Conservation (phyloP, 2,329 filamentous ascomycete species). For the Alternaria incomplexa region DNA sequence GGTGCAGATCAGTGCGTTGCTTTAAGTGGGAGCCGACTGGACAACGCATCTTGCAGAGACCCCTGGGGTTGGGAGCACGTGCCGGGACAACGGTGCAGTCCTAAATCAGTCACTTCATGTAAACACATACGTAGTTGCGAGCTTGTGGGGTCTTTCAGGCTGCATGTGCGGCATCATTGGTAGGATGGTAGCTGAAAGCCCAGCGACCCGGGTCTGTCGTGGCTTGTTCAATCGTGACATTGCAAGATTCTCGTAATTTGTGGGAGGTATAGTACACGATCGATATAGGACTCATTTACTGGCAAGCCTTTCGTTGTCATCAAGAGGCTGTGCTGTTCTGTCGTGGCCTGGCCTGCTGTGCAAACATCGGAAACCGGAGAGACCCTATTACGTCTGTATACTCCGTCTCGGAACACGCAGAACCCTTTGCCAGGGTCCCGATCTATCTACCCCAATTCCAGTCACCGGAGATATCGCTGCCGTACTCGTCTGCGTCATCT, state of each 20-base stretch:
- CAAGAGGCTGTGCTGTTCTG: constrained; percentile 1
- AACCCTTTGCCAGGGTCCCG: neutral
- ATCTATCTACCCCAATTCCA: neutral
- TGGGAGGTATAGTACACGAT: constrained; percentile 1
- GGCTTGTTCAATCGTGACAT: constrained; percentile 1
- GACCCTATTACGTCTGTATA: neutral
- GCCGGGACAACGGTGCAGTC: constrained; percentile 3
- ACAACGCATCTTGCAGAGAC: constrained; percentile 48
- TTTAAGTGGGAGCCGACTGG: constrained; percentile 27
- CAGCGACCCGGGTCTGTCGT: neutral
- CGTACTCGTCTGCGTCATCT: constrained; percentile 17
- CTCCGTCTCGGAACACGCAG: neutral
- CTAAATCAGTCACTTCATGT: neutral
- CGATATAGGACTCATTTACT: neutral
- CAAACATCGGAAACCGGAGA: neutral
- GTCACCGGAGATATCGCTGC: constrained; percentile 12
- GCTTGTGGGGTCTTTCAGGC: neutral
- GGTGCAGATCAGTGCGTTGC: constrained; percentile 29
- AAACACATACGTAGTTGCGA: neutral
- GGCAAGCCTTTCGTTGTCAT: neutral
- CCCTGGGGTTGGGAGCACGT: constrained; percentile 2
- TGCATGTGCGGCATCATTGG: constrained; percentile 2
- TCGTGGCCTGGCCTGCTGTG: constrained; percentile 2
- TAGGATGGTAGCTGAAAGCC: neutral
- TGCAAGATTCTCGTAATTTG: neutral